Base-by-base conservation (phyloP, 805 yeast genomes). In the Lachancea mirantina region DNA sequence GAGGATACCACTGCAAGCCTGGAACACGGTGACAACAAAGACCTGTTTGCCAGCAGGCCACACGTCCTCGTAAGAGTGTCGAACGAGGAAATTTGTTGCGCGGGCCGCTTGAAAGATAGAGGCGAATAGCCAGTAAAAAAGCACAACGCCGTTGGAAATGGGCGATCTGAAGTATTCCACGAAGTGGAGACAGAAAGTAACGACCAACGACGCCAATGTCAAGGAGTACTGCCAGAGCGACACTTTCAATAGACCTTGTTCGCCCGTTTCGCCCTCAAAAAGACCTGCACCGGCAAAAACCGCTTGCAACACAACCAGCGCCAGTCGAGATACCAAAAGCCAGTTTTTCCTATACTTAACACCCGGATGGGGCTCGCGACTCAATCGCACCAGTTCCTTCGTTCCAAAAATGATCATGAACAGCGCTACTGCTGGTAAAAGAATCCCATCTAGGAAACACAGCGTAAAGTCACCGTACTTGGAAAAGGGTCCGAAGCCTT, bases 41-140 rank as follows among this genome's bases (percentile, higher is more conserved):
- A 46, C 39, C 3, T 34, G 24, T 18, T 49, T 46, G 5, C 50
- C 46, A 18, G 46, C 49, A 20, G 54, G 45, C 50, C 54, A 46
- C 9, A 16, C 19, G 3, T 42, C 44, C 19, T 55, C 57, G 23
- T 58, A 57, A 14, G 35, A 30, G 26, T 49, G 47, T 52, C 72
- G 59, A 32, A 63, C 57, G 8, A 46, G 17, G 21, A 62, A 43
- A 41, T 68, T 66, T 19, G 60, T 45, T 4, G 72, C 45, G 41
- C 72, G 70, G 23, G 72, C 59, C 8, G 62, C 35, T 14, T 72
- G 71, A 21, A 74, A 62, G 5, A 78, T 34, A 1, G 70, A 45
- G 24, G 70, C 64, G 36, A 76, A 64, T 28, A 81, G 61, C 95
- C 95, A 89, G 58, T 73, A 89, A 41, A 79, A 66, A 23, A 89